These are phyloP conservation scores for Ligustrum vulgare DNA, from an alignment of 257 asterid species.

Conservation along the genomic window DNA sequence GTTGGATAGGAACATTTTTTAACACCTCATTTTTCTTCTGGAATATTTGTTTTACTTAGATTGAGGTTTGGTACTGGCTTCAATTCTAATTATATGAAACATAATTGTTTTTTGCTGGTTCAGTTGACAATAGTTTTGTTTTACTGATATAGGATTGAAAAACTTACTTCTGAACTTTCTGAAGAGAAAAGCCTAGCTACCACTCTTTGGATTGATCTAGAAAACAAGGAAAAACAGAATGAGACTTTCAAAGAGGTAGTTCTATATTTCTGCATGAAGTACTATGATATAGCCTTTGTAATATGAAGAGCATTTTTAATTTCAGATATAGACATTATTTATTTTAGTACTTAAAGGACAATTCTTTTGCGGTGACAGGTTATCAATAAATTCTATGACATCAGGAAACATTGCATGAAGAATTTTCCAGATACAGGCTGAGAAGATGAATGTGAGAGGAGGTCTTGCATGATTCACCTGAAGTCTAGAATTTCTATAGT, in stretches of 20 bases:
- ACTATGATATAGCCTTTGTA: neutral
- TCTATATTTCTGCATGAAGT: slow-evolving; percentile 21
- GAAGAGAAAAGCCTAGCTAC: slow-evolving; percentile 56
- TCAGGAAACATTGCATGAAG: slow-evolving; percentile 54
- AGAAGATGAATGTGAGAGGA: slow-evolving; percentile 76
- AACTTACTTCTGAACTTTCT: slow-evolving; percentile 55
- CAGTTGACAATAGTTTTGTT: slow-evolving; percentile 6
- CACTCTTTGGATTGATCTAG: slow-evolving; percentile 52
- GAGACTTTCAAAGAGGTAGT: slow-evolving; percentile 69
- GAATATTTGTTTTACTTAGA: slow-evolving; percentile 14
- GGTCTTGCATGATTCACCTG: slow-evolving; percentile 74
- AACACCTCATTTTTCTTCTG: neutral
- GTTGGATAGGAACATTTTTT: neutral
- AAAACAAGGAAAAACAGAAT: slow-evolving; percentile 48
- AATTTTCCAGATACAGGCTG: slow-evolving; percentile 49
- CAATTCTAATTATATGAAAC: slow-evolving; percentile 10
- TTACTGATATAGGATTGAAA: slow-evolving; percentile 62
- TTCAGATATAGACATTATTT: neutral
- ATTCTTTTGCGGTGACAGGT: slow-evolving; percentile 50
- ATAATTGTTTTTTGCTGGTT: neutral
- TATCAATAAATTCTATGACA: slow-evolving; percentile 72
- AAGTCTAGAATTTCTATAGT: slow-evolving; percentile 67
- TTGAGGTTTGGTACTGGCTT: slow-evolving; percentile 21
- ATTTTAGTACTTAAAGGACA: slow-evolving; percentile 3
- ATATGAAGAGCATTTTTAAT: slow-evolving; percentile 9